These are phyloP conservation scores for Leptodermis oblonga DNA, from an alignment of 257 asterid genomes.

Conservation along the genomic window DNA sequence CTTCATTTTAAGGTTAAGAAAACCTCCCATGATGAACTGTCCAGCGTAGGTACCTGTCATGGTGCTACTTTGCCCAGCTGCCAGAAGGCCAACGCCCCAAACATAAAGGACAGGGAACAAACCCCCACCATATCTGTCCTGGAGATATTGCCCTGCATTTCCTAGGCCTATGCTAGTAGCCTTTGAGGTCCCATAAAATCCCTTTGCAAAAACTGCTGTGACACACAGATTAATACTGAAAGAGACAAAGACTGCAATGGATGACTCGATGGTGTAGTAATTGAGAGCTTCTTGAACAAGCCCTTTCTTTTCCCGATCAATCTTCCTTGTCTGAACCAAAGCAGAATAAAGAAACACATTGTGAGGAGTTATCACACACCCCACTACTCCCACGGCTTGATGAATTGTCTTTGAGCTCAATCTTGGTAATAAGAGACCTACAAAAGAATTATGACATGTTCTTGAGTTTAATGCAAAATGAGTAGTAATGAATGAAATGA, in stretches of 20 bases:
- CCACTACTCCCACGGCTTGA: slow-evolving; percentile 98
- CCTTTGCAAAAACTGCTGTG: slow-evolving; percentile 91
- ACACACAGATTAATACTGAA: slow-evolving; percentile 83
- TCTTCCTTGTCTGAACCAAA: slow-evolving; percentile 79
- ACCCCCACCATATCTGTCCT: slow-evolving; percentile 93
- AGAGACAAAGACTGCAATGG: slow-evolving; percentile 76
- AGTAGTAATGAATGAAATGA: no score
- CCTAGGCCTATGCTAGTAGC: slow-evolving; percentile 76
- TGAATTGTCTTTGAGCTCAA: slow-evolving; percentile 66
- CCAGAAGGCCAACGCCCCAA: slow-evolving; percentile 95
- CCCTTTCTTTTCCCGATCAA: slow-evolving; percentile 66
- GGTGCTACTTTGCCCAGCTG: slow-evolving; percentile 97
- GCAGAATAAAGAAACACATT: slow-evolving; percentile 95
- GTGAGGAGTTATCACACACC: slow-evolving; percentile 98
- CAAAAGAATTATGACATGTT: background rate
- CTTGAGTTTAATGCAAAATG: background rate
- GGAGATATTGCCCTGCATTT: slow-evolving; percentile 90
- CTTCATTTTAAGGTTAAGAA: slow-evolving; percentile 74
- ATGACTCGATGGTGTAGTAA: slow-evolving; percentile 75
- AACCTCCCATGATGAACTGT: no score
- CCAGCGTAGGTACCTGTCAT: slow-evolving; percentile 97
- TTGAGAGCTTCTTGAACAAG: slow-evolving; percentile 86
- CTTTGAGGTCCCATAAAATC: slow-evolving; percentile 69
- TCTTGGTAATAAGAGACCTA: slow-evolving; percentile 45
- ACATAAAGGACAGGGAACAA: slow-evolving; percentile 79